These are phyloP conservation scores for Polymyxa betae DNA, from an alignment of 208 protist species.

Conservation along the genomic window DNA sequence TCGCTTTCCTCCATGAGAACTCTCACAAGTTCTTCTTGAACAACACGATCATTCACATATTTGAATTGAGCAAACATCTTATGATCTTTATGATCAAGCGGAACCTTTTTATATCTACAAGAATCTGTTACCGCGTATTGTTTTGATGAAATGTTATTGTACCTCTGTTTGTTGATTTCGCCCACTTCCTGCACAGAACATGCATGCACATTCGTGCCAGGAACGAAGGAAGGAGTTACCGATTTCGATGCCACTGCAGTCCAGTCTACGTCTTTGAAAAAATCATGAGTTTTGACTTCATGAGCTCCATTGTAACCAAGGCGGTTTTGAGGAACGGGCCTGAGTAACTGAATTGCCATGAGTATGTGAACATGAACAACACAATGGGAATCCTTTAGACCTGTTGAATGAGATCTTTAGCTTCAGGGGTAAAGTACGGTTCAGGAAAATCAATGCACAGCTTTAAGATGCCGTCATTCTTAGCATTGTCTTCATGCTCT, in stretches of 20 bases:
- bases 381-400: no score
- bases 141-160: neutral
- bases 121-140: neutral
- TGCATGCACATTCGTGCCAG: neutral
- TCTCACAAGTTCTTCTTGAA: neutral
- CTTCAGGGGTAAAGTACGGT: neutral
- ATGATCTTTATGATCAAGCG: neutral
- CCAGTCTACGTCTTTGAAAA: conserved; percentile 1
- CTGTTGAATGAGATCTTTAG: neutral
- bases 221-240: neutral
- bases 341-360: no score
- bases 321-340: neutral
- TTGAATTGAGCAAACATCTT: neutral
- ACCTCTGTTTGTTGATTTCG: conserved; percentile 3
- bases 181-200: neutral
- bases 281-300: neutral
- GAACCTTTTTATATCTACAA: neutral
- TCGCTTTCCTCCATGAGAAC: conserved; percentile 9
- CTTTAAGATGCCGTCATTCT: neutral
- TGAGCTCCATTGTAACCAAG: neutral
- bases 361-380: no score
- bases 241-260: neutral
- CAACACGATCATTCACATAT: neutral
- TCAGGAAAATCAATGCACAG: conserved; percentile 1
- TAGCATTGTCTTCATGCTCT: neutral